Percentiles rank a stretch among this genome's conserved stretches.
phyloP scores from a whole-genome alignment of 257 asterid genomes.

The Primulina tabacum region DNA sequence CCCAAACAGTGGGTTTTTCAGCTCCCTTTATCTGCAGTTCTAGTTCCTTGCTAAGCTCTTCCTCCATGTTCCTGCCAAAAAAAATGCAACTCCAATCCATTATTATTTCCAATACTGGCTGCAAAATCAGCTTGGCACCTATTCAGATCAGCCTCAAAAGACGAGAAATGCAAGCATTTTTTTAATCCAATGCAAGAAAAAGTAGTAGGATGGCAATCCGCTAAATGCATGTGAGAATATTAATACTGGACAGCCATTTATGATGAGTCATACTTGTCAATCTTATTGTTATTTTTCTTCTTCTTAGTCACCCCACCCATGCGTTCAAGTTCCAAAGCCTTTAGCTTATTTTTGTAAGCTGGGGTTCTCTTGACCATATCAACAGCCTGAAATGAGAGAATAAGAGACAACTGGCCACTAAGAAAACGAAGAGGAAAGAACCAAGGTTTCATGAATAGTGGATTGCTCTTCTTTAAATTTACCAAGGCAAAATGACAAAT shows the following conservation, averaged over 20 bases:
- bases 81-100: constrained; percentile 15
- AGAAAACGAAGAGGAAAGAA: constrained; percentile 19
- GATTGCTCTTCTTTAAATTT: neutral
- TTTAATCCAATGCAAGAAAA: neutral
- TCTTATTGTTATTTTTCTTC: constrained; percentile 77
- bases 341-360: constrained; percentile 87
- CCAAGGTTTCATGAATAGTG: constrained; percentile 12
- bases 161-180: constrained; percentile 11
- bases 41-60: constrained; percentile 87
- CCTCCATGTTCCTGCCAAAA: constrained; percentile 61
- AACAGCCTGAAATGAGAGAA: constrained; percentile 61
- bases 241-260: constrained; percentile 17
- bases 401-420: constrained; percentile 15
- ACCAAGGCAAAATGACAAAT: neutral
- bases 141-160: constrained; percentile 7
- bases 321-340: constrained; percentile 90
- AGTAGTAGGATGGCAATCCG: neutral
- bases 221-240: constrained; percentile 16
- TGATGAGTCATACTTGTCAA: constrained; percentile 57
- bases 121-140: constrained; percentile 17
- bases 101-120: constrained; percentile 15
- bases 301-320: constrained; percentile 74
- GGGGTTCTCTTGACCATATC: constrained; percentile 98
- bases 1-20: constrained; percentile 92
- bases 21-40: constrained; percentile 91